Evolutionary conservation across 306 rosid species (phyloP).

Genomic region (Glycine latifolia): DNA sequence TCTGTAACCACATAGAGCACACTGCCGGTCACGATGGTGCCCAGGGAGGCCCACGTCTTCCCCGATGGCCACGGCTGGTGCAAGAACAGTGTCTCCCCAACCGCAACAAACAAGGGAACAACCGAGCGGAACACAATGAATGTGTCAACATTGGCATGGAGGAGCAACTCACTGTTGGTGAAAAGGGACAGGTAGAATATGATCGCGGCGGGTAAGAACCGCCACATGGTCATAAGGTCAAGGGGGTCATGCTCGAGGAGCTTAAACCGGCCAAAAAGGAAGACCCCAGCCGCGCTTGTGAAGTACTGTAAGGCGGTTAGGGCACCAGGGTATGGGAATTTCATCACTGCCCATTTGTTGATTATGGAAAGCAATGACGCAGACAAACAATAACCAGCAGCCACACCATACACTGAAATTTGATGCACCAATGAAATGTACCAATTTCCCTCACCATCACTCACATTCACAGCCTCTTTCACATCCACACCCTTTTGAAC

Average conservation of each 20-base stretch:
- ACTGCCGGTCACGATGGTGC: conserved; percentile 76
- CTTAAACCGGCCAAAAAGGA: conserved; percentile 64
- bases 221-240: conserved; percentile 77
- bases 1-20: conserved; percentile 78
- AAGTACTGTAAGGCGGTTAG: conserved; percentile 86
- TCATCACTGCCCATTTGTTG: conserved; percentile 94
- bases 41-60: conserved; percentile 77
- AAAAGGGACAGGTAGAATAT: conserved; percentile 85
- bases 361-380: conserved; percentile 90
- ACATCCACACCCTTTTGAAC: conserved; percentile 46
- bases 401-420: conserved; percentile 75
- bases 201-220: conserved; percentile 79
- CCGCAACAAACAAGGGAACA: conserved; percentile 84
- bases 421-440: conserved; percentile 53
- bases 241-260: conserved; percentile 68
- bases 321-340: conserved; percentile 93
- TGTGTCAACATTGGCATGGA: conserved; percentile 92
- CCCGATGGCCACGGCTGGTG: conserved; percentile 80
- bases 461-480: conserved; percentile 25
- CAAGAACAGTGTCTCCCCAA: conserved; percentile 81
- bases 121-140: conserved; percentile 84
- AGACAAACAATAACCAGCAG: conserved; percentile 87
- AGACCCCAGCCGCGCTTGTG: conserved; percentile 82
- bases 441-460: conserved; percentile 55
- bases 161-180: conserved; percentile 84